Conservation (phyloP, 345 rosid genomes). For the Brassica nigra region DNA sequence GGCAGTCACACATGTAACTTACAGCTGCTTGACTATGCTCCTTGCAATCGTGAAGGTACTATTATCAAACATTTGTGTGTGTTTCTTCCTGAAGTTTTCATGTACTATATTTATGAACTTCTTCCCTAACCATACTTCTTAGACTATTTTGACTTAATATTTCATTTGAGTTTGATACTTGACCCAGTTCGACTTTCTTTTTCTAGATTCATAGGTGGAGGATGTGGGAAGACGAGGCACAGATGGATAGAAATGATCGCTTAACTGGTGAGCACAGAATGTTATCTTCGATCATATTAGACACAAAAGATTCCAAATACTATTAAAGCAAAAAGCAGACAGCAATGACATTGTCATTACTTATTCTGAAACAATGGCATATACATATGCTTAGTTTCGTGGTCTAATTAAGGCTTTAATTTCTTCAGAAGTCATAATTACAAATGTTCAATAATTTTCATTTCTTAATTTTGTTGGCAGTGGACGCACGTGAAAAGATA, state of each 20-base stretch:
- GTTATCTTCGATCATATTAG: background rate
- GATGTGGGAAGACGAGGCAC: slow-evolving; percentile 87
- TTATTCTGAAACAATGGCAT: background rate
- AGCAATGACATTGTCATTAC: background rate
- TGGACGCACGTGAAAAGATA: slow-evolving; percentile 49
- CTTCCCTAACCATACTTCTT: background rate
- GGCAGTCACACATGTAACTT: slow-evolving; percentile 90
- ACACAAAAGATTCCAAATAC: background rate
- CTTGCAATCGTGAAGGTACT: slow-evolving; percentile 88
- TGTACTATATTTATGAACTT: background rate
- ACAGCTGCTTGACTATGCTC: slow-evolving; percentile 97
- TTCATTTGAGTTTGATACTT: background rate
- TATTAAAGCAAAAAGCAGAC: background rate
- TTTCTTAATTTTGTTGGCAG: slow-evolving; percentile 46
- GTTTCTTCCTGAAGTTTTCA: background rate
- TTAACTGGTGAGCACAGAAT: slow-evolving; percentile 55
- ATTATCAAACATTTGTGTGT: background rate
- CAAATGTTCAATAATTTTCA: background rate
- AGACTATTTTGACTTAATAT: background rate
- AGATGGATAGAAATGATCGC: slow-evolving; percentile 54
- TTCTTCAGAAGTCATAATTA: background rate
- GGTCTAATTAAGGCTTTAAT: background rate
- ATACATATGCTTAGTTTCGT: background rate
- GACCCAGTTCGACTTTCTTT: background rate
- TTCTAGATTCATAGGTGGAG: slow-evolving; percentile 90